Evolutionary conservation across 805 yeast species (phyloP), one percentile per base, ranked within the genome.

Genomic region (Pichia occidentalis): DNA sequence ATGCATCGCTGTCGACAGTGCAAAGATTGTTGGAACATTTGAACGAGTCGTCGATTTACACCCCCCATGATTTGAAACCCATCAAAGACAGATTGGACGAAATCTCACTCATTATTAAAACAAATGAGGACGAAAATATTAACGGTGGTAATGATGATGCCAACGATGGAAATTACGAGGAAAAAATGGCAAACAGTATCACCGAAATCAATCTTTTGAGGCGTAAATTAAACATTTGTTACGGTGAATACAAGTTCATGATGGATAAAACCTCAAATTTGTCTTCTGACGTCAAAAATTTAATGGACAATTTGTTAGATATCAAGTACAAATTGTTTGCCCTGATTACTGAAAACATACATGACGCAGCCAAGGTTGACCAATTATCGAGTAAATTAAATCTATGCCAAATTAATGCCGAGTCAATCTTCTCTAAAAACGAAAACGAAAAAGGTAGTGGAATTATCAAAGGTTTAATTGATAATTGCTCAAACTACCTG

Each of bases 1-100:
- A 84, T 61, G 90, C 95, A 5, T 84, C 95, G 3, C 64, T 90
- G 29, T 71, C 87, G 29, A 86, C 97, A 0, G 95, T 92, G 16
- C 81, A 80, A 60, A 77, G 92, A 49, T 64, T 92, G 41, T 67
- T 92, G 48, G 84, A 77, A 46, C 97, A 90, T 61, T 64, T 90
- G 44, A 73, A 76, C 47, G 95, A 85, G 55, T 75, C 85, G 34
- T 78, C 77, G 39, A 85, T 85, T 16, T 90, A 79, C 59, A 87
- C 97, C 1, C 76, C 75, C 39, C 84, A 82, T 49, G 98, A 92
- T 57, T 70, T 87, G 47, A 64, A 68, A 43, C 95, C 96, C 2
- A 83, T 92, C 35, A 68, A 75, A 42, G 75, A 70, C 36, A 73
- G 97, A 45, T 65, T 92, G 42, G 66, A 64, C 32, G 94, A 86